phyloP scores from a whole-genome alignment of 2,329 filamentous ascomycete genomes.

The Fusarium citri region DNA sequence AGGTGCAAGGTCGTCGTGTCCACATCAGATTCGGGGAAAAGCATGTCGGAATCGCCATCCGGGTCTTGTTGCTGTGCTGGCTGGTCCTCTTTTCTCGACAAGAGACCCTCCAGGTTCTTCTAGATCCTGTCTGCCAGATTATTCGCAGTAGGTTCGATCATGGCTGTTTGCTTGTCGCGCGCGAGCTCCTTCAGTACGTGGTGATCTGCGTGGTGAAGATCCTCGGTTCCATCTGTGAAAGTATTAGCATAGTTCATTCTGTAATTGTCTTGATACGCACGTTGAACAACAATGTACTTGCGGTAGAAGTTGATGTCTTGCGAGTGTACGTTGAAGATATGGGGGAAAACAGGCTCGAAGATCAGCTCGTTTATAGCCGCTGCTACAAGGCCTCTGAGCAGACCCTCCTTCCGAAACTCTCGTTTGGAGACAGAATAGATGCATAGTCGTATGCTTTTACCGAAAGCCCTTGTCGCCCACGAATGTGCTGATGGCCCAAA shows the following conservation, averaged over 20 bases:
- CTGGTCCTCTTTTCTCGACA: neutral
- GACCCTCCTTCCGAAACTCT: neutral
- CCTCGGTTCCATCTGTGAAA: neutral
- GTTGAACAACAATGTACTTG: neutral
- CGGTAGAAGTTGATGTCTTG: neutral
- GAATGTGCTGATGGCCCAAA: neutral
- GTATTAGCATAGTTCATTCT: neutral
- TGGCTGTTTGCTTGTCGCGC: neutral
- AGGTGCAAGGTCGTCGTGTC: neutral
- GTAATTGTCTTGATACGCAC: accelerated
- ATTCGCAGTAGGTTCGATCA: neutral
- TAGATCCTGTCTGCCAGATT: neutral
- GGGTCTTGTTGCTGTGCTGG: neutral
- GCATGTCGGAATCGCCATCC: neutral
- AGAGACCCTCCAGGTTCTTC: neutral
- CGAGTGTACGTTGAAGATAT: neutral
- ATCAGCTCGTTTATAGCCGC: neutral
- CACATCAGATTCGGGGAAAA: neutral
- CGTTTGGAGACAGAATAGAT: neutral
- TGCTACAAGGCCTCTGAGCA: neutral
- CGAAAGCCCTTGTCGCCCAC: neutral
- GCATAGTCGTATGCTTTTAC: neutral
- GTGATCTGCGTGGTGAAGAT: neutral
- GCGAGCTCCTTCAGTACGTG: neutral
- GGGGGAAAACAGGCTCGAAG: neutral